Base-by-base conservation (phyloP, 768 basidiomycete genomes). In the Melanogaster broomeanus region DNA sequence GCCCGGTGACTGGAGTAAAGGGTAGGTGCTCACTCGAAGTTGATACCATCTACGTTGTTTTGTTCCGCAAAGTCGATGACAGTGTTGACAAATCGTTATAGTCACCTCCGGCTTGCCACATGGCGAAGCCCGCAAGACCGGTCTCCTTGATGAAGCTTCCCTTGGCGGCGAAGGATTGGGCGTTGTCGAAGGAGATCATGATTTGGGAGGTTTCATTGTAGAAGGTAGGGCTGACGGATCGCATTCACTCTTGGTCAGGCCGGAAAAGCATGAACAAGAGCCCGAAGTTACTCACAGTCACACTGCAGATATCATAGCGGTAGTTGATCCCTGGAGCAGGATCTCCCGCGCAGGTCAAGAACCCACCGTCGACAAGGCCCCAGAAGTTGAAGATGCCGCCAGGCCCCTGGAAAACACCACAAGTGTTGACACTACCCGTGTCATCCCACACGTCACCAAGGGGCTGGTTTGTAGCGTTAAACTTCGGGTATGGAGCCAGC, bases 21-120 rank as follows among this genome's bases (percentile, higher is more conserved):
- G 19, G 38, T 28, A 8, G 6, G 3, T 22, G 24, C 59, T 21
- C 35, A 61, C 55, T 56, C 55, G 34, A 58, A 58, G 19, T 59
- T 80, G 42, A 87, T 65, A 13, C 84, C 83, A 51, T 82, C 82
- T 0, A 85, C 66, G 1, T 70, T 47, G 63, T 84, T 84, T 47
- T 78, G 56, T 3, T 62, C 60, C 3, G 76, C 80, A 11, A 87
- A 65, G 9, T 64, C 63, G 9, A 75, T 61, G 13, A 85, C 69
- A 2, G 84, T 77, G 19, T 80, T 69, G 21, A 83, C 80, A 54
- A 88, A 59, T 88, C 75, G n/a, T 82, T 56, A 44, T 68, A 75
- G 62, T 88, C 88, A 4, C 84, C 84, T 27, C 79, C 84, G 41
- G 84, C 78, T 62, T 89, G 84, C 87, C 87, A 89, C 68, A 85